Percentiles rank a stretch among this genome's conserved stretches.
Conservation (phyloP, 1,284 basidiomycete genomes). For the Leccinum angustisporum region DNA sequence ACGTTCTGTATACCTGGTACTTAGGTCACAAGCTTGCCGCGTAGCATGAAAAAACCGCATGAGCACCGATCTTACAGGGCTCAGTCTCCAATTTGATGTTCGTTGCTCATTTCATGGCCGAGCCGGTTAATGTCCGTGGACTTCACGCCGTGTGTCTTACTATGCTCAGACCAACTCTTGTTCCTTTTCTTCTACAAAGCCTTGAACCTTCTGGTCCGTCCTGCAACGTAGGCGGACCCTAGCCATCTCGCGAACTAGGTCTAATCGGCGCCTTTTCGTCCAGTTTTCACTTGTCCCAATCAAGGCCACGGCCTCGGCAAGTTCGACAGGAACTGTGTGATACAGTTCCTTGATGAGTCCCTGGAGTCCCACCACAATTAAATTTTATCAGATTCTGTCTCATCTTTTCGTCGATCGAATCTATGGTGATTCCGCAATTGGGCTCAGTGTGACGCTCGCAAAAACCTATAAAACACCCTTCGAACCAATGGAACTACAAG, state of each 20-base stretch:
- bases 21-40: neutral
- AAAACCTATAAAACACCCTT: constrained; percentile 3
- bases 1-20: neutral
- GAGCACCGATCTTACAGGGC: neutral
- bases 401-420: neutral
- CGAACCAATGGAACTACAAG: neutral
- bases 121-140: neutral
- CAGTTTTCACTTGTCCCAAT: neutral
- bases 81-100: too few species aligned
- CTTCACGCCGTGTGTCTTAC: neutral
- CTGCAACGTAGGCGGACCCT: neutral
- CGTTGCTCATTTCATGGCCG: neutral
- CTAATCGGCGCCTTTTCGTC: neutral
- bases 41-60: neutral
- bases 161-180: neutral
- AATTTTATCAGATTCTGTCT: neutral
- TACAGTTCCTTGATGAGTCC: neutral
- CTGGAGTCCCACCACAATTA: too few species aligned
- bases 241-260: neutral
- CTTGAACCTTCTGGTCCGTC: neutral
- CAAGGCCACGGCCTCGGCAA: neutral
- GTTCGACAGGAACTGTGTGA: neutral
- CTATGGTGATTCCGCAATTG: too few species aligned
- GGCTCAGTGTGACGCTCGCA: constrained; percentile 1
- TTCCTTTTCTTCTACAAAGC: neutral